Evolutionary conservation across 805 yeast genomes (phyloP).

Genomic region (Lipomyces yamadae): DNA sequence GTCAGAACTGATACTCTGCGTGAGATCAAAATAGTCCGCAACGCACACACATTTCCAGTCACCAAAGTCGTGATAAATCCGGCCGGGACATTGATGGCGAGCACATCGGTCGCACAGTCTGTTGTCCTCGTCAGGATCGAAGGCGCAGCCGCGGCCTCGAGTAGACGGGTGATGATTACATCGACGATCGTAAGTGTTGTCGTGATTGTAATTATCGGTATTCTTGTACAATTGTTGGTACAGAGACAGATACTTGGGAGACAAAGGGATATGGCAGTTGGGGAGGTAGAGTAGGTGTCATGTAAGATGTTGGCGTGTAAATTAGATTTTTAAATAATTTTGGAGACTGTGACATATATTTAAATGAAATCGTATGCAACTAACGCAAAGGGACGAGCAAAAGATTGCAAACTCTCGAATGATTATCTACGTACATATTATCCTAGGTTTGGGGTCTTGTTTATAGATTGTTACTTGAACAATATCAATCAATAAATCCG

Average conservation of each 20-base stretch:
- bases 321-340: background rate
- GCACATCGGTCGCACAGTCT: conserved; percentile 77
- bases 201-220: conserved; percentile 27
- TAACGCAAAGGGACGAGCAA: no score
- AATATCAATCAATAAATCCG: no score
- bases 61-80: conserved; percentile 74
- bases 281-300: background rate
- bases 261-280: background rate
- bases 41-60: conserved; percentile 78
- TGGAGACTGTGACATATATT: background rate
- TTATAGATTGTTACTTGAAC: no score
- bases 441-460: no score
- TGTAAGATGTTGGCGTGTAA: background rate
- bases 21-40: conserved; percentile 55
- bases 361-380: background rate
- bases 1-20: conserved; percentile 58
- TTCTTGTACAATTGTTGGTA: conserved; percentile 28
- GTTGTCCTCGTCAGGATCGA: conserved; percentile 62
- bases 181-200: conserved; percentile 22
- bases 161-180: conserved; percentile 8
- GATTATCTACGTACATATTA: no score
- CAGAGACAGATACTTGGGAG: conserved; percentile 21
- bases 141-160: conserved; percentile 15
- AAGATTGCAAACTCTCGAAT: no score
- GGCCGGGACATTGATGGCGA: conserved; percentile 66